These are phyloP conservation scores for Erodium chrysanthum DNA, from an alignment of 441 rosid genomes.

Conservation along the genomic window DNA sequence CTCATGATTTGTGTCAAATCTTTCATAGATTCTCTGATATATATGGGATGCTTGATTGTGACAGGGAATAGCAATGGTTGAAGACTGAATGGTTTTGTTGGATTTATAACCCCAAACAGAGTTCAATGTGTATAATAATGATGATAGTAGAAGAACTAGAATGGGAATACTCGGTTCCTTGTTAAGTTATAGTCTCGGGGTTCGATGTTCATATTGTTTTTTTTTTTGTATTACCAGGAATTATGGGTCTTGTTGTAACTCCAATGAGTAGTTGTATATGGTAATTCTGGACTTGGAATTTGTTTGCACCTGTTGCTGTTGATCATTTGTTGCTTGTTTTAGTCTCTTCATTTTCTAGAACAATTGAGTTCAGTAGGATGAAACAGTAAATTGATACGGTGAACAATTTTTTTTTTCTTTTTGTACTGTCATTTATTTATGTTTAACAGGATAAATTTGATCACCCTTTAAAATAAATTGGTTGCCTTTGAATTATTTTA, in stretches of 20 bases:
- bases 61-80: constrained; percentile 49
- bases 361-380: too few relatives aligned
- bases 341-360: too few relatives aligned
- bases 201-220: constrained; percentile 41
- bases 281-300: constrained; percentile 28
- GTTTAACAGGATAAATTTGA: too few relatives aligned
- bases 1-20: too few relatives aligned
- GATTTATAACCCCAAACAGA: constrained; percentile 17
- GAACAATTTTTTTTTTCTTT: too few relatives aligned
- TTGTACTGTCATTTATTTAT: too few relatives aligned
- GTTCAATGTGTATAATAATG: constrained; percentile 35
- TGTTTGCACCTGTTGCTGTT: constrained; percentile 22
- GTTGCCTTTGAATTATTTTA: too few relatives aligned
- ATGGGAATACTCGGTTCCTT: constrained; percentile 32
- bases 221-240: constrained; percentile 21
- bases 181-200: constrained; percentile 24
- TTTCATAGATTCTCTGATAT: too few relatives aligned
- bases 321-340: background rate
- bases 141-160: constrained; percentile 28
- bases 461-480: too few relatives aligned
- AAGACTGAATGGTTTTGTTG: constrained; percentile 18
- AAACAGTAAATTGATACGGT: background rate
- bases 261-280: constrained; percentile 33
- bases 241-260: constrained; percentile 17
- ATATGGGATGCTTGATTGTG: constrained; percentile 14